Base-by-base conservation (phyloP, 768 basidiomycete genomes). In the Kwoniella newhampshirensis region DNA sequence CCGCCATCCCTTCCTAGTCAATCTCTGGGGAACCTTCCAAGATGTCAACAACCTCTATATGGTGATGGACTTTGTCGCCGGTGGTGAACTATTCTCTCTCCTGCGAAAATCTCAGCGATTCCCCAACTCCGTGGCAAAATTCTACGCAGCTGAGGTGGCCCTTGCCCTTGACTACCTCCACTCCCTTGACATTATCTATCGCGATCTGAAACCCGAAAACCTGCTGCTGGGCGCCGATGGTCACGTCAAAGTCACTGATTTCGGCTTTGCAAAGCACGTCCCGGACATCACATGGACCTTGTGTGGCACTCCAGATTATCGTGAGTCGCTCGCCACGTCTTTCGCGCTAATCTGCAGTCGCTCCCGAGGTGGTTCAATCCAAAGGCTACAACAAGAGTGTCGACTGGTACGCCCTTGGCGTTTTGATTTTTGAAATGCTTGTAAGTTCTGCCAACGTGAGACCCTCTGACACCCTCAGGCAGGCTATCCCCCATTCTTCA, bases 241-340 rank as follows among this genome's bases (percentile, higher is more conserved):
- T 0, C 92, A 97, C 75, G 91, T 97, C 78, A 96, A 94, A 78
- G 86, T 97, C 30, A 91, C 92, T 15, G 93, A 97, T 74, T 97
- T 97, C 67, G 93, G 93, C 13, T 96, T 97, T 71, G 75, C 76
- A 30, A 72, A 74, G 32, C 66, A 64, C 42, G 48, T 70, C 35
- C 73, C 61, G 45, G 62, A 61, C 45, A 76, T 78, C 47, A 78
- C 77, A 2, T 78, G 77, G 77, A 78, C 77, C 27, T 58, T 78
- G 20, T 78, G 77, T 66, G 76, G 75, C 2, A 77, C 77, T 17
- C 77, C 77, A n/a, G 77, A 78, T 61, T 78, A 78, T 62, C 71
- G 75, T 76, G 59, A 67, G 73, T 75, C 9, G 0, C 7, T 4
- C 6, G 11, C 23, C 18, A 27, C 4, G 13, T 21, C 26, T 49